These are phyloP conservation scores for Myxozyma melibiosi DNA, from an alignment of 805 yeast genomes.

Conservation along the genomic window DNA sequence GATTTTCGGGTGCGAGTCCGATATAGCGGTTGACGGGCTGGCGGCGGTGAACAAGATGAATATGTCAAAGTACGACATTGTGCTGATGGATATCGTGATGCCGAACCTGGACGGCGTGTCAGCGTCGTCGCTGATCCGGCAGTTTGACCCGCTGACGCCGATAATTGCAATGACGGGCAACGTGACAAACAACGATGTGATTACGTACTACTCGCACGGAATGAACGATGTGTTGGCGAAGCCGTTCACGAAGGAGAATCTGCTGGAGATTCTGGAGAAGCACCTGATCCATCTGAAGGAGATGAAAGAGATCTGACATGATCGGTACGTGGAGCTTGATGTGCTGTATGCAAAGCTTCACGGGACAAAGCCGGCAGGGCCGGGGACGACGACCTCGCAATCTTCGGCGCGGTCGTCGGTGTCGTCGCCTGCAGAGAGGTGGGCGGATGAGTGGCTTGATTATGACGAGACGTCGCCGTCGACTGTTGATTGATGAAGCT, in stretches of 20 bases:
- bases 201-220: conserved; percentile 48
- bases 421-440: conserved; percentile 4
- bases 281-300: conserved; percentile 37
- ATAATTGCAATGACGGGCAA: conserved; percentile 94
- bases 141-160: conserved; percentile 82
- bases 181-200: conserved; percentile 77
- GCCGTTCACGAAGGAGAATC: conserved; percentile 87
- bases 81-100: conserved; percentile 61
- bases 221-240: conserved; percentile 91
- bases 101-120: conserved; percentile 67
- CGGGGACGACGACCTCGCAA: neutral
- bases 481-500: neutral
- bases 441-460: conserved; percentile 13
- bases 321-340: conserved; percentile 12
- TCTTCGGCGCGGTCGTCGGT: conserved; percentile 2
- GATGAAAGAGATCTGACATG: conserved; percentile 32
- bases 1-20: conserved; percentile 90
- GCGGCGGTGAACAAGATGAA: conserved; percentile 84
- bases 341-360: conserved; percentile 8
- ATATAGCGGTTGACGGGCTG: conserved; percentile 89
- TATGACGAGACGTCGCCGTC: neutral
- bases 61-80: conserved; percentile 56
- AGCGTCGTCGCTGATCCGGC: conserved; percentile 85
- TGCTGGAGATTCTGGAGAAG: conserved; percentile 75
- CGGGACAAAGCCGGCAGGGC: neutral